Percentiles rank a stretch among this genome's conserved stretches.
Evolutionary conservation across 352 stramenopile species (phyloP).

Genomic region (Globisporangium paddicum): DNA sequence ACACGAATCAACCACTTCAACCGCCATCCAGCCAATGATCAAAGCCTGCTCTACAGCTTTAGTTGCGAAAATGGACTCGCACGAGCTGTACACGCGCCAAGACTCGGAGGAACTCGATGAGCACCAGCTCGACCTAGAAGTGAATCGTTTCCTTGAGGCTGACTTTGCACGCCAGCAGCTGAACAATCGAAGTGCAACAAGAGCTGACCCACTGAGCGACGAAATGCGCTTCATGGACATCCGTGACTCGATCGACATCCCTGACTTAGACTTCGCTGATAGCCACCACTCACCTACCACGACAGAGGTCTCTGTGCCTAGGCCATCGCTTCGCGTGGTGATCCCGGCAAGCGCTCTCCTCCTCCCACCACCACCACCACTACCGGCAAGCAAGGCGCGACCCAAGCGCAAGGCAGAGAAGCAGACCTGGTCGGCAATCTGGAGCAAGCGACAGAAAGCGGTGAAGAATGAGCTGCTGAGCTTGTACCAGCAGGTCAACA

Average conservation of each 20-base stretch:
- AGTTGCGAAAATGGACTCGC: not conserved
- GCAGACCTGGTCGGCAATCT: not conserved
- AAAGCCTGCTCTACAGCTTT: not conserved
- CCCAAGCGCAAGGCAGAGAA: not conserved
- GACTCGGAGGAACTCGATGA: too few relatives aligned
- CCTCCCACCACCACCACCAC: too few relatives aligned
- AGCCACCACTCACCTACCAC: too few relatives aligned
- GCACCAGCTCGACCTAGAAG: not conserved
- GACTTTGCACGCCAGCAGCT: not conserved
- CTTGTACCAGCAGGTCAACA: not conserved
- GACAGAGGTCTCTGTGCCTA: not conserved
- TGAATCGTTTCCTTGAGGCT: not conserved
- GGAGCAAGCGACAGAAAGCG: not conserved
- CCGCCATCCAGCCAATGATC: not conserved
- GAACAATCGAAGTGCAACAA: not conserved
- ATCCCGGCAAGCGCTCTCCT: conserved; percentile 5
- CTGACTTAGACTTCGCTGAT: conserved; percentile 6
- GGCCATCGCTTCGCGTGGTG: conserved; percentile 3
- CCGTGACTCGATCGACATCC: conserved; percentile 10
- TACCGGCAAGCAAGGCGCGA: not conserved
- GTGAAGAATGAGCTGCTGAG: not conserved
- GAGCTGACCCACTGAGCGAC: not conserved
- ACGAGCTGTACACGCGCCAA: too few relatives aligned
- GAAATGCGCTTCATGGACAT: conserved; percentile 9
- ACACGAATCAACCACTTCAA: not conserved